Evolutionary conservation across 306 rosid genomes (phyloP).

Genomic region (Betula pendula): DNA sequence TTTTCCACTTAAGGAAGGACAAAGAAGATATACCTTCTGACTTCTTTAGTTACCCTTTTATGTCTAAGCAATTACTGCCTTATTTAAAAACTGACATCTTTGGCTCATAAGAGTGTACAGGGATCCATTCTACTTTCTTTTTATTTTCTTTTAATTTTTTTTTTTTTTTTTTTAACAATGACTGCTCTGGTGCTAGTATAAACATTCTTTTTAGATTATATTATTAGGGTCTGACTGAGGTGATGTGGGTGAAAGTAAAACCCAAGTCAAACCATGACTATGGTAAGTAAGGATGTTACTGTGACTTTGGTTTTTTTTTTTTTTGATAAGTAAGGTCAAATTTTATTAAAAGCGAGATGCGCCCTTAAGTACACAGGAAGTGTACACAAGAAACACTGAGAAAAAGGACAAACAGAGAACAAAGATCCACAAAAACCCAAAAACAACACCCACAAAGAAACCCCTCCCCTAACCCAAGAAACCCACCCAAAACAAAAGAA

Average conservation of each 20-base stretch:
- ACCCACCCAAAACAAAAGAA: too few species aligned
- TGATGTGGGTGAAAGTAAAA: neutral
- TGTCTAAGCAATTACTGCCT: slow-evolving; percentile 1
- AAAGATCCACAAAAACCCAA: too few species aligned
- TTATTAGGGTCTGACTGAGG: neutral
- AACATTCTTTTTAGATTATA: neutral
- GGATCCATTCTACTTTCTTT: neutral
- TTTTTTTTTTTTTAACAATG: neutral
- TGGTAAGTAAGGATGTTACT: neutral
- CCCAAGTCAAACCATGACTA: neutral
- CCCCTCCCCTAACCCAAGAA: too few species aligned
- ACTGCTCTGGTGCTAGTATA: neutral
- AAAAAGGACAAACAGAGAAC: too few species aligned
- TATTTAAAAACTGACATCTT: neutral
- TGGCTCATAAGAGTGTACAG: neutral
- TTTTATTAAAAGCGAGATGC: too few species aligned
- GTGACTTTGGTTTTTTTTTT: slow-evolving; percentile 2
- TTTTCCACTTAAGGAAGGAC: neutral
- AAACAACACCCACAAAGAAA: too few species aligned
- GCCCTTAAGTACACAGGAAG: too few species aligned
- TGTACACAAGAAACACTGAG: too few species aligned
- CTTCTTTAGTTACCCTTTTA: slow-evolving; percentile 1
- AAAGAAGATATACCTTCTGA: neutral
- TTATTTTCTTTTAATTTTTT: too few species aligned
- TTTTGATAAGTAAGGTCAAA: too few species aligned